Evolutionary conservation across 108 stramenopile genomes (phyloP).

Genomic region (Skeletonema potamos): DNA sequence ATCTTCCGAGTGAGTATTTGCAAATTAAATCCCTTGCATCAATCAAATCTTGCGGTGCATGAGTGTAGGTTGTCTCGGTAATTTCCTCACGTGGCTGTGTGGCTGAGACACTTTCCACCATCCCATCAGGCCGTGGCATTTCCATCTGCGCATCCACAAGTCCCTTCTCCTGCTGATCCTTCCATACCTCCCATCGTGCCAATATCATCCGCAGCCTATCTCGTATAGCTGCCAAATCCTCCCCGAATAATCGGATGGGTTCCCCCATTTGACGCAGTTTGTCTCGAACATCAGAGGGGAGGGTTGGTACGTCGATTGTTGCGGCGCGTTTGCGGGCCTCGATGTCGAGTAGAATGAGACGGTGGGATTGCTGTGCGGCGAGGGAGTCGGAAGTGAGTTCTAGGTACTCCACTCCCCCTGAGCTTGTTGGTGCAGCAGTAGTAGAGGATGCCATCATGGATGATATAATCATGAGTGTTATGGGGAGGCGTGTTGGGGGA

Average conservation of each 20-base stretch:
- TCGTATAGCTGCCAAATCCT: slow-evolving; percentile 84
- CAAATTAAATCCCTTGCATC: slow-evolving; percentile 72
- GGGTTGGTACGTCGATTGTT: slow-evolving; percentile 81
- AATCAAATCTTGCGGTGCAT: slow-evolving; percentile 79
- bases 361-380: slow-evolving; percentile 57
- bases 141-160: slow-evolving; percentile 15
- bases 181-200: slow-evolving; percentile 58
- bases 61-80: slow-evolving; percentile 84
- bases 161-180: slow-evolving; percentile 33
- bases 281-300: slow-evolving; percentile 71
- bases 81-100: not conserved
- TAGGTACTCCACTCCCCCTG: slow-evolving; percentile 32
- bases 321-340: slow-evolving; percentile 84
- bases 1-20: slow-evolving; percentile 70
- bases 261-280: slow-evolving; percentile 67
- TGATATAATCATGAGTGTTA: too few species aligned
- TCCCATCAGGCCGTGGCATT: slow-evolving; percentile 25
- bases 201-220: slow-evolving; percentile 77
- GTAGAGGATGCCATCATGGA: not conserved
- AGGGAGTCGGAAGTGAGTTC: slow-evolving; percentile 69
- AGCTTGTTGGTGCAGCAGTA: slow-evolving; percentile 6
- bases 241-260: slow-evolving; percentile 90
- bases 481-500: too few species aligned
- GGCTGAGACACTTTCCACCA: slow-evolving; percentile 25
- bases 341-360: slow-evolving; percentile 61